Evolutionary conservation across 169 alveolate species (phyloP).

Genomic region (Eimeria falciformis): DNA sequence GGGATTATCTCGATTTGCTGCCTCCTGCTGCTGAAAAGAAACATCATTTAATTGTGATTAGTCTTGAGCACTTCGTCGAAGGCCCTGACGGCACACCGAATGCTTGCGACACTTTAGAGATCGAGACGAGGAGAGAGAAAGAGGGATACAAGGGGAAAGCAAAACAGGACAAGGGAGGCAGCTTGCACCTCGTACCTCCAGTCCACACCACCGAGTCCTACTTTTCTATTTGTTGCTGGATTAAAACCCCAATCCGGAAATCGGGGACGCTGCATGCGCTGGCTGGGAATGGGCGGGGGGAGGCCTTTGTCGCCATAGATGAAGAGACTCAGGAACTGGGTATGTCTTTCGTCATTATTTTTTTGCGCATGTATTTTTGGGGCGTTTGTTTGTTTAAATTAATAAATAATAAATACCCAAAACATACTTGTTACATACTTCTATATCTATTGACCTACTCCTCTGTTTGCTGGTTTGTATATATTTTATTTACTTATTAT

Average conservation of each 20-base stretch:
- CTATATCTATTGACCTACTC: too few species aligned
- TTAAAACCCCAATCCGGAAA: not conserved
- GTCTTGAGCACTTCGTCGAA: slow-evolving; percentile 20
- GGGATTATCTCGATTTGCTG: slow-evolving; percentile 25
- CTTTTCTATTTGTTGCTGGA: not conserved
- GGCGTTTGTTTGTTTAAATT: too few species aligned
- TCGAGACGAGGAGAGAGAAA: too few species aligned
- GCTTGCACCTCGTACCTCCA: slow-evolving; percentile 28
- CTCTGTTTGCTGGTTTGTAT: too few species aligned
- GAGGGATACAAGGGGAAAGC: too few species aligned
- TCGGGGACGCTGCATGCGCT: slow-evolving; percentile 2
- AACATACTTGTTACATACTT: too few species aligned
- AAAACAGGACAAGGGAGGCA: not conserved
- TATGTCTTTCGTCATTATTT: too few species aligned
- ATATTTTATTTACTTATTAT: too few species aligned
- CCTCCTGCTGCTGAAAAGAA: slow-evolving; percentile 26
- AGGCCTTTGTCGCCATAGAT: slow-evolving; percentile 9
- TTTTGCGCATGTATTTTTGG: too few species aligned
- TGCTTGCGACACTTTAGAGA: slow-evolving; percentile 27
- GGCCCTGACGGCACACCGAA: slow-evolving; percentile 23
- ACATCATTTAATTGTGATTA: not conserved
- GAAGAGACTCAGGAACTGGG: too few species aligned
- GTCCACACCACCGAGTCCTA: not conserved
- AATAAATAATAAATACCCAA: too few species aligned
- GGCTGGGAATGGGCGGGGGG: slow-evolving; percentile 25